Evolutionary conservation across 257 asterid genomes (phyloP), one percentile per base, ranked within the genome.

Genomic region (Fraxinus americana): DNA sequence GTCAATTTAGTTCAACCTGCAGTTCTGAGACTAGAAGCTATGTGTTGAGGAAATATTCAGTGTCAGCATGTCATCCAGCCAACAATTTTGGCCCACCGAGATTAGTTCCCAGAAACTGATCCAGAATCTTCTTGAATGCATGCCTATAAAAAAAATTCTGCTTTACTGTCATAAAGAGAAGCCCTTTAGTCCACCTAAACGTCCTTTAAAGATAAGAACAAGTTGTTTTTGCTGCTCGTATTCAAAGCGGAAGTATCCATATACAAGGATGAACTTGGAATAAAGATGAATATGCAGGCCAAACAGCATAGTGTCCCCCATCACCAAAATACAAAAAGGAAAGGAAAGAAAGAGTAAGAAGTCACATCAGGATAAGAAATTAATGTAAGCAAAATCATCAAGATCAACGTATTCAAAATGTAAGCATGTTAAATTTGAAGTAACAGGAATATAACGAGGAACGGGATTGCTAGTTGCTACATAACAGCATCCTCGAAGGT

Each of bases 71-170:
- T 84, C 83, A 85, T 86, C 82, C 79, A 81, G 63, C 79, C 29
- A 38, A 80, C 67, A 83, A 86, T 77, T 89, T 84, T 48, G 83
- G 81, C 74, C 84, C 87, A 80, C 83, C 89, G 73, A 82, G 79
- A 70, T 87, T 82, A 73, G 90, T 59, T 81, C 94, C 91, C 91
- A 92, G 75, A 83, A 89, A 87, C 75, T 85, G 94, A 77, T 80
- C 92, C 81, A 92, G 87, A 85, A 91, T 96, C 80, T 91, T 89
- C 81, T 87, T 86, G 89, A 89, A 93, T 74, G 87, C 94, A 89
- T 90, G 92, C 75, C 36, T 17, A 59, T 76, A 71, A 70, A 71
- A 70, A 57, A 32, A 32, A 39, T 35, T 50, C 16, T 52, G 67
- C 59, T 50, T 25, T 25, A 69, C 52, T 43, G 66, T 66, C 70